A percentile compares a stretch with the other conserved stretches of the same genome.
Conservation (phyloP, 2,329 filamentous ascomycete species). For the Dothideomycetes sp. region DNA sequence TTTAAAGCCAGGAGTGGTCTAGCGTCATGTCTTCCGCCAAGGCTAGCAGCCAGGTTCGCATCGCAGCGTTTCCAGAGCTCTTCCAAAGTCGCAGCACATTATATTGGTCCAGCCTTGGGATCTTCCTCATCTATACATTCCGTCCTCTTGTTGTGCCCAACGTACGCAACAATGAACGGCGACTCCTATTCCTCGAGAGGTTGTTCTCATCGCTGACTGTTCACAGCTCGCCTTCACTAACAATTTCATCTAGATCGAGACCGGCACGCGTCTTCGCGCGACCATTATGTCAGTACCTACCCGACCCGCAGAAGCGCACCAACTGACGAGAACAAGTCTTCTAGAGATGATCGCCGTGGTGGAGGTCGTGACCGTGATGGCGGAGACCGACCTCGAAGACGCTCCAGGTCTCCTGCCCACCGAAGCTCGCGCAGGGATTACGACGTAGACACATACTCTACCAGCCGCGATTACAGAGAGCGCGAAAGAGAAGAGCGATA, state of each 20-base stretch:
- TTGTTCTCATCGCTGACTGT: slow-evolving; percentile 28
- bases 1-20: no score
- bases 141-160: slow-evolving; percentile 2
- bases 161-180: slow-evolving; percentile 59
- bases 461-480: slow-evolving; percentile 84
- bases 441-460: slow-evolving; percentile 79
- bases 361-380: slow-evolving; percentile 29
- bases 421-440: slow-evolving; percentile 61
- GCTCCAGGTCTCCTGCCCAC: slow-evolving; percentile 78
- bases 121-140: slow-evolving; percentile 2
- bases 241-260: slow-evolving; percentile 25
- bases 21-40: no score
- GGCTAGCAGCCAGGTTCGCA: no score
- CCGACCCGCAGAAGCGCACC: not conserved
- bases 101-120: no score
- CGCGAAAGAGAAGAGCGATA: slow-evolving; percentile 91
- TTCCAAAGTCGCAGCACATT: no score
- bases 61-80: no score
- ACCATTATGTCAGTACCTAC: slow-evolving; percentile 25
- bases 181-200: slow-evolving; percentile 73
- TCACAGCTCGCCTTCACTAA: slow-evolving; percentile 24
- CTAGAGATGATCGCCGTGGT: slow-evolving; percentile 34
- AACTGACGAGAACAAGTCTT: slow-evolving; percentile 22
- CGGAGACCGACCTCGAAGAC: slow-evolving; percentile 51
- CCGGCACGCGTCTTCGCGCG: slow-evolving; percentile 21